Base-by-base conservation (phyloP, 106 monocot genomes). In the Xerophyta viscosa region DNA sequence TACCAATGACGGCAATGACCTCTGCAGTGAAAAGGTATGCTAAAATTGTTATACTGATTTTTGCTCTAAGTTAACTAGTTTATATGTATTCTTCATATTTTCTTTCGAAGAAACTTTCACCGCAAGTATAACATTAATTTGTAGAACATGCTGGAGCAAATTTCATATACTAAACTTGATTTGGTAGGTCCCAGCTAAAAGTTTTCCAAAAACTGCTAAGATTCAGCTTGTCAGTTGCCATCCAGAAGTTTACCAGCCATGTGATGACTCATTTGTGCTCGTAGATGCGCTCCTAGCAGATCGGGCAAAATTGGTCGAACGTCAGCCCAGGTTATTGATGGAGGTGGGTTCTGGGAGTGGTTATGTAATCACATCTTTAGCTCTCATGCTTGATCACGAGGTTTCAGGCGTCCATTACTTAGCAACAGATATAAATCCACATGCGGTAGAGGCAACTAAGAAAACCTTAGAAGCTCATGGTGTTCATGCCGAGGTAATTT, bases 231-330 rank as follows among this genome's bases (percentile, higher is more conserved):
- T 99, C 13, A 70, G 69, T 41, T 41, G 56, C 28, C 90, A 99
- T 46, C 76, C 70, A 4, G 86, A 99, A 43, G 98, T 99, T 43
- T 99, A 91, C 56, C 86, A 90, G 43, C 98, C 98, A 37, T 86
- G 90, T 50, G 98, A 99, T 48, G 98, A 99, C 63, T 91, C 98
- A 9, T 99, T 90, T 67, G 86, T 82, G 10, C 59, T 99, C 17
- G 98, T 90, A 0, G 98, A 91, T 63, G 85, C 98, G 6, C 82
- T 99, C 8, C 66, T 99, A 52, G 82, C 98, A 8, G 98, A 98
- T 45, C 64, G 74, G 27, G 29, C 52, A 14, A 77, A 80, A 20
- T 48, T 99, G 12, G 17, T 99, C 29, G 37, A 77, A 29, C 70
- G 75, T 30, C 60, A 66, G 22, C 90, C 98, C 20, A 74, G 31